Percentiles rank a stretch among this genome's conserved stretches.
These are phyloP conservation scores for Sclerospora graminicola DNA, from an alignment of 352 stramenopile species.

Conservation along the genomic window DNA sequence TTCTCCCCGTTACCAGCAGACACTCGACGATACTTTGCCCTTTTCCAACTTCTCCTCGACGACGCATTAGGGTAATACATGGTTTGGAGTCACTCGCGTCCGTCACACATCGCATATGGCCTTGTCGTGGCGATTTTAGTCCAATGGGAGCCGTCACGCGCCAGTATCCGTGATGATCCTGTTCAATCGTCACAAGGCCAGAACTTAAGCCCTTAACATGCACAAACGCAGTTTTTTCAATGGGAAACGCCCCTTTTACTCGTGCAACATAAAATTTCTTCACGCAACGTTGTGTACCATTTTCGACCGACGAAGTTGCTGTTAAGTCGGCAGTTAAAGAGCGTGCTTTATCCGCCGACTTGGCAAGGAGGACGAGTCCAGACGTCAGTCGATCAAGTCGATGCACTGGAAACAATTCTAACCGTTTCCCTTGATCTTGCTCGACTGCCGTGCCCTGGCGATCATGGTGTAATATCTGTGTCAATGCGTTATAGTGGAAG, in stretches of 20 bases:
- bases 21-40: slow-evolving; percentile 79
- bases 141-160: slow-evolving; percentile 31
- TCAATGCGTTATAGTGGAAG: slow-evolving; percentile 88
- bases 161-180: slow-evolving; percentile 17
- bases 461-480: slow-evolving; percentile 29
- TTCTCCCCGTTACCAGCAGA: slow-evolving; percentile 86
- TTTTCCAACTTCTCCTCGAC: slow-evolving; percentile 9
- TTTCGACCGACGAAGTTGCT: slow-evolving; percentile 8
- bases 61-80: slow-evolving; percentile 32
- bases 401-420: slow-evolving; percentile 76
- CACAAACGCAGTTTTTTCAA: slow-evolving; percentile 4
- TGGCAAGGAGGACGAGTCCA: slow-evolving; percentile 47
- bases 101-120: slow-evolving; percentile 16
- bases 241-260: slow-evolving; percentile 35
- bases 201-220: slow-evolving; percentile 6
- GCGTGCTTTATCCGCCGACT: slow-evolving; percentile 29
- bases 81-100: slow-evolving; percentile 20
- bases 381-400: slow-evolving; percentile 92
- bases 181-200: slow-evolving; percentile 10
- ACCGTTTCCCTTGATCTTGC: slow-evolving; percentile 8
- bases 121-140: slow-evolving; percentile 14
- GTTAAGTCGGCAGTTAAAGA: slow-evolving; percentile 31
- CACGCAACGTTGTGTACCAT: slow-evolving; percentile 16
- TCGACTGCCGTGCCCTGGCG: neutral
- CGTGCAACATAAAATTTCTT: slow-evolving; percentile 48